Evolutionary conservation across 129 eudicot species (phyloP).

Genomic region (Logfia minima): DNA sequence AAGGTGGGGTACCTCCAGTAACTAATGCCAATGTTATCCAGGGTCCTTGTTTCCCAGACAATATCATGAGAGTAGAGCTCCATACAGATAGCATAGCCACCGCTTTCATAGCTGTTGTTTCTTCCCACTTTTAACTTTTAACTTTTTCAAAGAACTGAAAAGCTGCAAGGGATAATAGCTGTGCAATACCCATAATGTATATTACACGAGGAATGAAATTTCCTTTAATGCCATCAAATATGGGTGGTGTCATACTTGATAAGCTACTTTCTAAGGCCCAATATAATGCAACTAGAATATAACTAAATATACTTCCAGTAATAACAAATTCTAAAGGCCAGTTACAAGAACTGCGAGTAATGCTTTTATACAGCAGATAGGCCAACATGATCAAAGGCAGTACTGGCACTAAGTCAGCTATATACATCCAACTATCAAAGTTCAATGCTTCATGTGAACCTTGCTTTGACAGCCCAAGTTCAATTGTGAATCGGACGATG

Average conservation of each 20-base stretch:
- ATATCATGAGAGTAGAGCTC: constrained; percentile 69
- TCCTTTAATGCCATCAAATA: constrained; percentile 39
- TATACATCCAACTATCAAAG: constrained; percentile 43
- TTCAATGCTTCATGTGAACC: constrained; percentile 47
- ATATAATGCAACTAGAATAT: constrained; percentile 53
- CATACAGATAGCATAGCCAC: constrained; percentile 80
- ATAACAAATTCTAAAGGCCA: constrained; percentile 48
- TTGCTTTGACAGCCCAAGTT: constrained; percentile 87
- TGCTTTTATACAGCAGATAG: constrained; percentile 52
- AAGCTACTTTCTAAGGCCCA: constrained; percentile 62
- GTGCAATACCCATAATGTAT: constrained; percentile 58
- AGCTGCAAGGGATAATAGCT: constrained; percentile 55
- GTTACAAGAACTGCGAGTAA: constrained; percentile 32
- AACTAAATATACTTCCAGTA: constrained; percentile 60
- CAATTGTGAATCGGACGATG: constrained; percentile 59
- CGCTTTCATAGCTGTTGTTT: constrained; percentile 41
- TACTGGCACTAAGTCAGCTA: constrained; percentile 55
- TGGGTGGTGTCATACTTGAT: constrained; percentile 24
- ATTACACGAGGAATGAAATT: constrained; percentile 63
- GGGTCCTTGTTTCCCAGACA: constrained; percentile 94
- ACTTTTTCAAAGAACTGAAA: constrained; percentile 34
- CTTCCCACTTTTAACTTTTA: constrained; percentile 38
- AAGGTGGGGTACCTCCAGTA: constrained; percentile 60
- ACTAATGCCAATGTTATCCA: constrained; percentile 60
- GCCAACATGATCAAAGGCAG: constrained; percentile 61